Base-by-base conservation (phyloP, 805 yeast species). In the Kodamaea lidongshanica region DNA sequence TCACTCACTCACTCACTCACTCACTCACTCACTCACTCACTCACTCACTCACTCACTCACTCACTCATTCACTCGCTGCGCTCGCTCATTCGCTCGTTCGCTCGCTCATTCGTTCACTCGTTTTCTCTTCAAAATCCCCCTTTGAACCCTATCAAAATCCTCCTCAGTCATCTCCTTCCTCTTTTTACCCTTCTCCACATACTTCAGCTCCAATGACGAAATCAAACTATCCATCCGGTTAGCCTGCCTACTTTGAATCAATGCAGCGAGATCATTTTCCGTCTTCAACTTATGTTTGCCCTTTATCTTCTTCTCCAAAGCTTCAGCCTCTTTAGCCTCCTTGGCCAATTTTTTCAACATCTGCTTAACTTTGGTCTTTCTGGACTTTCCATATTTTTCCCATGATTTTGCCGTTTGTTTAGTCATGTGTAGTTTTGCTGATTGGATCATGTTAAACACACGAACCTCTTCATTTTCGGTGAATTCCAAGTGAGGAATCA, bases 401-500 rank as follows among this genome's bases (percentile, higher is more conserved):
- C 75, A 82, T 37, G 72, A 58, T 27, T 59, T 53, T 11, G 42
- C 18, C 11, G 60, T 56, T 4, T 39, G 21, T 28, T 41, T 44
- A 12, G 56, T 57, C 2, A 60, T 56, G 1, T 42, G 4, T 50
- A 50, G 10, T 71, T 53, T 23, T 76, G 16, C 17, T 17, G 25
- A 5, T 25, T 65, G 58, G 16, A 85, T 70, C 1, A 77, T 63
- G 2, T 50, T 51, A 33, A 68, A 72, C 25, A 82, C 65, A 21
- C 95, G 65, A 18, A 54, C 55, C 44, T 83, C 94, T 42, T 79
- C 86, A 1, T 50, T 60, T 20, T 63, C 68, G 21, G 58, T 58
- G 25, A 79, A 66, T 38, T 80, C 87, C 30, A 82, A 65, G 54
- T 87, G 95, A 7, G 92, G 81, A 3, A 87, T 78, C 19, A 67